phyloP scores from a whole-genome alignment of 2,329 filamentous ascomycete species.

The Aotearoamyces nothofagi region DNA sequence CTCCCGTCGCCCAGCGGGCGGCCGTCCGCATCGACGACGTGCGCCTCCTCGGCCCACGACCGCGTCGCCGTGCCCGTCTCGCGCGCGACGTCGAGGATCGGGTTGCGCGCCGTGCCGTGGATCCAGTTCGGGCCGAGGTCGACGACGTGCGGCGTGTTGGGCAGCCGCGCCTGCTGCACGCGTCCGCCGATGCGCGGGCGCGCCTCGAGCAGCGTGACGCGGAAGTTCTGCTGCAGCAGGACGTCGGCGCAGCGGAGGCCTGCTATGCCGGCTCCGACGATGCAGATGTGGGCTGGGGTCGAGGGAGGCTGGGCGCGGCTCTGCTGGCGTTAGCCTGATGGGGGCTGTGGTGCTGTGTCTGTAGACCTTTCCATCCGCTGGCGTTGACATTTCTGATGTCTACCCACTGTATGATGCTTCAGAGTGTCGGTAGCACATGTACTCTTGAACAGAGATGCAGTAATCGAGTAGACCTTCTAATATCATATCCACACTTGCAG shows the following conservation, averaged over 20 bases:
- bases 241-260: slow-evolving; percentile 41
- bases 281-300: slow-evolving; percentile 20
- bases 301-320: background rate
- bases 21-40: slow-evolving; percentile 28
- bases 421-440: too few relatives aligned
- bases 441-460: too few relatives aligned
- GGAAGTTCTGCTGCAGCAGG: slow-evolving; percentile 32
- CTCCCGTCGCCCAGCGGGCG: slow-evolving; percentile 18
- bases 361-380: too few relatives aligned
- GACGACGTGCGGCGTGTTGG: slow-evolving; percentile 11
- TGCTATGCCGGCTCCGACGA: slow-evolving; percentile 40
- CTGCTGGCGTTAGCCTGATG: too few relatives aligned
- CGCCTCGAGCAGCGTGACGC: slow-evolving; percentile 42
- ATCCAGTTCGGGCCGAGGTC: slow-evolving; percentile 19
- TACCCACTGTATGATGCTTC: too few relatives aligned
- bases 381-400: too few relatives aligned
- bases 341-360: too few relatives aligned
- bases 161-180: slow-evolving; percentile 11
- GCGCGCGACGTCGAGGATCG: slow-evolving; percentile 35
- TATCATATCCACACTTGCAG: too few relatives aligned
- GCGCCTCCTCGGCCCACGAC: slow-evolving; percentile 29
- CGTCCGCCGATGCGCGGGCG: slow-evolving; percentile 36
- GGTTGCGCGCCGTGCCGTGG: slow-evolving; percentile 22
- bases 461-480: too few relatives aligned
- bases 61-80: slow-evolving; percentile 30